These are phyloP conservation scores for Pseudogymnoascus sp. DNA, from an alignment of 2,329 filamentous ascomycete genomes.

Conservation along the genomic window DNA sequence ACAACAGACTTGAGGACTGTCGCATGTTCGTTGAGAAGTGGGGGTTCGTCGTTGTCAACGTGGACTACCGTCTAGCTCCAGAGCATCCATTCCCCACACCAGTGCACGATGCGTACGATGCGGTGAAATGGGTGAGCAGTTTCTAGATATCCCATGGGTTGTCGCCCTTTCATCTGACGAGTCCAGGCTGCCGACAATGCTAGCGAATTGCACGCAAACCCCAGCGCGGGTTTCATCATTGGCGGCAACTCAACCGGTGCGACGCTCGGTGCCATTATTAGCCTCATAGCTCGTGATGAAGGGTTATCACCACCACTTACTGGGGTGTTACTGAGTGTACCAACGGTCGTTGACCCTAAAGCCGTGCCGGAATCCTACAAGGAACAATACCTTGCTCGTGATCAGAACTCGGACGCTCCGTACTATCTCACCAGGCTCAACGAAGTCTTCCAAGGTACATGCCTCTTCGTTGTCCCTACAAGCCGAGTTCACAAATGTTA, in stretches of 20 bases:
- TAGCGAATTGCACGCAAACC: conserved; percentile 27
- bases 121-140: conserved; percentile 31
- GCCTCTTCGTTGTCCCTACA: not conserved
- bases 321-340: conserved; percentile 23
- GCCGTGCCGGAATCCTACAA: not conserved
- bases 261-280: conserved; percentile 31
- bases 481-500: not conserved
- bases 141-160: not conserved
- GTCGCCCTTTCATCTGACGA: not conserved
- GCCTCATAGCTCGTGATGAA: conserved; percentile 34
- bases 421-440: not conserved
- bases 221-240: conserved; percentile 36
- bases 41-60: conserved; percentile 33
- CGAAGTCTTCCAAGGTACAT: not conserved
- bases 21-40: conserved; percentile 24
- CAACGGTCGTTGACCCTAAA: not conserved
- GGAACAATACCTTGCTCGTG: not conserved
- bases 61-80: conserved; percentile 37
- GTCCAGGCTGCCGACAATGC: not conserved
- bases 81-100: conserved; percentile 38
- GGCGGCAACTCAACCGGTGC: conserved; percentile 40
- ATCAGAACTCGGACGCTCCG: not conserved
- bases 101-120: conserved; percentile 38
- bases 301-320: conserved; percentile 35
- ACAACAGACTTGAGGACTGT: conserved; percentile 27